These are phyloP conservation scores for Odontarrhena argentea DNA, from an alignment of 345 rosid species.

Conservation along the genomic window DNA sequence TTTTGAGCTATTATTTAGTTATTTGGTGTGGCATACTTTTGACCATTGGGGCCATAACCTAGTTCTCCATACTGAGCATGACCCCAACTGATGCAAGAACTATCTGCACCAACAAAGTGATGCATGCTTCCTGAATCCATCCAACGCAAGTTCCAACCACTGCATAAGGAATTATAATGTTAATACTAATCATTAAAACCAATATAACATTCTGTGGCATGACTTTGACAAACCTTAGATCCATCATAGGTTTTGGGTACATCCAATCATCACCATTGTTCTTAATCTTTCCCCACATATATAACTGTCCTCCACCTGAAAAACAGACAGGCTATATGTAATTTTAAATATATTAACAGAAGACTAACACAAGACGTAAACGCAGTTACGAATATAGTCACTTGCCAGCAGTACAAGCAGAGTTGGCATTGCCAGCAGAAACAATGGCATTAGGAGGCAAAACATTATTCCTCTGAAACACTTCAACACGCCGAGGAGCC, in stretches of 20 bases:
- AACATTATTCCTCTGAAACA: slow-evolving; percentile 72
- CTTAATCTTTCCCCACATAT: slow-evolving; percentile 99
- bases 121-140: slow-evolving; percentile 98
- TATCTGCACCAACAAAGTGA: slow-evolving; percentile 95
- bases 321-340: background rate
- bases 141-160: slow-evolving; percentile 98
- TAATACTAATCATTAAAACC: slow-evolving; percentile 12
- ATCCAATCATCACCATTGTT: slow-evolving; percentile 94
- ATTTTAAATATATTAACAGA: background rate
- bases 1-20: background rate
- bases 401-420: slow-evolving; percentile 96
- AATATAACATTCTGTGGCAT: slow-evolving; percentile 6
- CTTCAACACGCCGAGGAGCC: slow-evolving; percentile 87
- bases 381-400: slow-evolving; percentile 8
- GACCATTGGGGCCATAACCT: slow-evolving; percentile 94
- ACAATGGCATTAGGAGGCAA: slow-evolving; percentile 78
- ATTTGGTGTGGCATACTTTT: slow-evolving; percentile 57
- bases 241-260: slow-evolving; percentile 99
- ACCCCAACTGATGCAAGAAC: slow-evolving; percentile 99
- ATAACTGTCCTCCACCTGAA: slow-evolving; percentile 94
- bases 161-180: slow-evolving; percentile 30
- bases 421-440: slow-evolving; percentile 83
- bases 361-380: slow-evolving; percentile 9
- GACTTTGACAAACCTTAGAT: slow-evolving; percentile 67
- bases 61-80: slow-evolving; percentile 91